Conservation (phyloP, 2,329 filamentous ascomycete genomes). For the Epichloe baconii region DNA sequence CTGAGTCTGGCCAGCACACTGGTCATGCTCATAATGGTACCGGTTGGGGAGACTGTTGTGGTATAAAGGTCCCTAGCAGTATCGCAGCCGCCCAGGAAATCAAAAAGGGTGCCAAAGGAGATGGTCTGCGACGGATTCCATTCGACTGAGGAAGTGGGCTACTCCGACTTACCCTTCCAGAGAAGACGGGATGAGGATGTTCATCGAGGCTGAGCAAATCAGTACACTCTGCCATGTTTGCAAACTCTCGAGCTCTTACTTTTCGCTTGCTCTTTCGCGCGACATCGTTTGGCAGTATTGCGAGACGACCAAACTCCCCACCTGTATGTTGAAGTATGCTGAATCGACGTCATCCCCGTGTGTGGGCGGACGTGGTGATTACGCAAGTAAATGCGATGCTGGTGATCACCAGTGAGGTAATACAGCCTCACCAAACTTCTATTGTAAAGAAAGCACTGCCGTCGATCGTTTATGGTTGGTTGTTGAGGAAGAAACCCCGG, state of each 20-base stretch:
- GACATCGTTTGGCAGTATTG: no score
- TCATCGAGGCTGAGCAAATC: not conserved
- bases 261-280: no score
- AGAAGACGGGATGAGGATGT: not conserved
- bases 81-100: slow-evolving; percentile 82
- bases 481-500: no score
- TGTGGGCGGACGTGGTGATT: not conserved
- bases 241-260: not conserved
- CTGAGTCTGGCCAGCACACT: slow-evolving; percentile 39
- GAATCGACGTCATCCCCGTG: no score
- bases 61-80: slow-evolving; percentile 92
- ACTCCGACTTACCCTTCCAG: no score
- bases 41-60: slow-evolving; percentile 92
- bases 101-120: slow-evolving; percentile 54
- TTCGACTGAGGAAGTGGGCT: slow-evolving; percentile 49
- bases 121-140: slow-evolving; percentile 58
- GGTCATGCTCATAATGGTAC: slow-evolving; percentile 50
- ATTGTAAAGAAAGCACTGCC: no score
- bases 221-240: not conserved
- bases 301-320: not conserved
- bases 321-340: not conserved
- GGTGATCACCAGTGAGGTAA: not conserved
- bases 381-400: not conserved
- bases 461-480: no score
- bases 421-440: no score